phyloP scores from a whole-genome alignment of 1,139 yeast species.

The Magnusiomyces tetraspermus region DNA sequence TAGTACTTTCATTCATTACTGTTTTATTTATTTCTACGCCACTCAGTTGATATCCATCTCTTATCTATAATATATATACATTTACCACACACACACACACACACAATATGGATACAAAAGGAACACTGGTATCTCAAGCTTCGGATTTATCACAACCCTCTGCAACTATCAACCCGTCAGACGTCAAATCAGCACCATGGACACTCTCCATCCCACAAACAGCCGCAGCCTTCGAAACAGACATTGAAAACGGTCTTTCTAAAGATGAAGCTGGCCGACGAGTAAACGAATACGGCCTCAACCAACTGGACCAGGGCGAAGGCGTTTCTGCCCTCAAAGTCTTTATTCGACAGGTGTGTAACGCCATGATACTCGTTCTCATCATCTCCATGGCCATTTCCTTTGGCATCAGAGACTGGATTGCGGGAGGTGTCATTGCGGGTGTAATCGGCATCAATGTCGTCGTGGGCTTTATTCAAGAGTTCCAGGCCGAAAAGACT shows the following conservation, averaged over 20 bases:
- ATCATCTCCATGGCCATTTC: conserved; percentile 68
- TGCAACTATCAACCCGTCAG: background rate
- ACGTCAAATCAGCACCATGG: conserved; percentile 19
- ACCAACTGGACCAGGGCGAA: conserved; percentile 52
- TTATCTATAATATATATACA: too few relatives aligned
- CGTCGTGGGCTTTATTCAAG: conserved; percentile 61
- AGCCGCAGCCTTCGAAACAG: conserved; percentile 31
- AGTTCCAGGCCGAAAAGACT: conserved; percentile 65
- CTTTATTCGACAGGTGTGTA: conserved; percentile 59
- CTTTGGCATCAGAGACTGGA: conserved; percentile 68
- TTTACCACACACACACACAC: too few relatives aligned
- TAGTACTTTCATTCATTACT: too few relatives aligned
- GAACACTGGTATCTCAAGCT: background rate
- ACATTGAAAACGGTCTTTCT: conserved; percentile 42
- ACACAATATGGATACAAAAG: background rate
- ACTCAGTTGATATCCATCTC: too few relatives aligned
- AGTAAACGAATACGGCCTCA: conserved; percentile 42
- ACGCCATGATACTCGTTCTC: conserved; percentile 73
- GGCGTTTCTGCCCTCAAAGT: conserved; percentile 50
- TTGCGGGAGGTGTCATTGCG: conserved; percentile 74
- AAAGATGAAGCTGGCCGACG: conserved; percentile 33
- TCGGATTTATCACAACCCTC: background rate
- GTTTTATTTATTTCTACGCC: background rate
- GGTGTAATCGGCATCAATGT: conserved; percentile 62
- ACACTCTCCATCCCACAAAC: conserved; percentile 17